These are phyloP conservation scores for Evansstolkia leycettana DNA, from an alignment of 495 filamentous ascomycete genomes.

Conservation along the genomic window DNA sequence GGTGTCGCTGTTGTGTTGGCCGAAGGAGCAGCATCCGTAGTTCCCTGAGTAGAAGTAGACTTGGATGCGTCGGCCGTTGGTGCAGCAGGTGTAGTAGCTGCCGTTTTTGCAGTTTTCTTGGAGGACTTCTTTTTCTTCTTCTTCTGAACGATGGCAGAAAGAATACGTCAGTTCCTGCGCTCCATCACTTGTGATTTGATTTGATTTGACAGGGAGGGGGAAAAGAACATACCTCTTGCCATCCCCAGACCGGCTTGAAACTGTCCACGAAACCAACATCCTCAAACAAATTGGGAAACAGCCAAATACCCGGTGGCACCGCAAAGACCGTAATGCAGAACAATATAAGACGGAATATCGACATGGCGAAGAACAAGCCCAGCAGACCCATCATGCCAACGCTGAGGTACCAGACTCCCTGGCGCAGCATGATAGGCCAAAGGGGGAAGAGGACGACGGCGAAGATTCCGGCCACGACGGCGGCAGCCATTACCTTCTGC, in stretches of 20 bases:
- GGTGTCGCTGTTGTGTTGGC: conserved; percentile 49
- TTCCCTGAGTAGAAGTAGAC: conserved; percentile 15
- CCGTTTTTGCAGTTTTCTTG: conserved; percentile 19
- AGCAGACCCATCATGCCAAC: conserved; percentile 89
- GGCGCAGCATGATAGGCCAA: conserved; percentile 82
- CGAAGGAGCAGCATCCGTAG: conserved; percentile 36
- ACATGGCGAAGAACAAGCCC: conserved; percentile 94
- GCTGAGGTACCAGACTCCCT: conserved; percentile 95
- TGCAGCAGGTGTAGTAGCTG: conserved; percentile 2
- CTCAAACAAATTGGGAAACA: conserved; percentile 97
- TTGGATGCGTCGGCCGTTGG: not conserved
- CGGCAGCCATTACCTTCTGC: conserved; percentile 78
- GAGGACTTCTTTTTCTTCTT: conserved; percentile 57
- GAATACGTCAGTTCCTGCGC: not conserved
- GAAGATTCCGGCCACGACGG: conserved; percentile 71
- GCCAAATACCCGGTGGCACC: conserved; percentile 80
- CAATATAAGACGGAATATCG: conserved; percentile 90
- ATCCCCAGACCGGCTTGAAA: conserved; percentile 94
- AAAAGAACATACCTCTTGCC: conserved; percentile 69
- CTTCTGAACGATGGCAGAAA: conserved; percentile 14
- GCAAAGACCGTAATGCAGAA: conserved; percentile 86
- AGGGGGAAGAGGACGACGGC: conserved; percentile 89
- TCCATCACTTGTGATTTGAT: conserved; percentile 22
- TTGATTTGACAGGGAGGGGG: too few species aligned
- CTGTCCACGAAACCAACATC: conserved; percentile 98